A percentile compares a stretch with the other conserved stretches of the same genome.
These are phyloP conservation scores for Fusarium sp. DNA, from an alignment of 2,329 filamentous ascomycete genomes.

Conservation along the genomic window DNA sequence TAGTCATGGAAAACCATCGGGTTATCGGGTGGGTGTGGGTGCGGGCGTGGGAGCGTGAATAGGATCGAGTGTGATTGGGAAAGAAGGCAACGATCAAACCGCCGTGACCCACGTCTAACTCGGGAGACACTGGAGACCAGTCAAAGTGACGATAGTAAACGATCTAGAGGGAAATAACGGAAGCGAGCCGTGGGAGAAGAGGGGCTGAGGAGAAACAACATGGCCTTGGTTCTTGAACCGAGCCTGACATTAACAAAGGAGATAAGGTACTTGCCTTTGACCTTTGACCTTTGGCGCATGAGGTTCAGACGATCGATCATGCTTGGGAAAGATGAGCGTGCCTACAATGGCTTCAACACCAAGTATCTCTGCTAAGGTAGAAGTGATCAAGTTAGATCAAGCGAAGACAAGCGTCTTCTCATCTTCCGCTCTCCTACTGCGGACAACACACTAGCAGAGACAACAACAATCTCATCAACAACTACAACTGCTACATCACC, in stretches of 20 bases:
- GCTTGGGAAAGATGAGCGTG: not conserved
- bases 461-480: slow-evolving; percentile 21
- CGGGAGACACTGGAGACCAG: slow-evolving; percentile 25
- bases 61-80: slow-evolving; percentile 23
- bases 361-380: not conserved
- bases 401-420: slow-evolving; percentile 8
- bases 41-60: slow-evolving; percentile 28
- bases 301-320: not conserved
- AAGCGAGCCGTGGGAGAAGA: not conserved
- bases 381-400: not conserved
- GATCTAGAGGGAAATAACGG: not conserved
- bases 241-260: slow-evolving; percentile 1
- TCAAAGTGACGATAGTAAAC: not conserved
- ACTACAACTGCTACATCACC: slow-evolving; percentile 27
- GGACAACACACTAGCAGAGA: slow-evolving; percentile 3
- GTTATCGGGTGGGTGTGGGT: slow-evolving; percentile 34
- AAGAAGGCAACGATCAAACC: slow-evolving; percentile 19
- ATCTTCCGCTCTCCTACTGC: slow-evolving; percentile 13
- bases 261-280: slow-evolving; percentile 26
- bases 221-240: not conserved
- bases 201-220: not conserved
- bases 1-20: slow-evolving; percentile 47
- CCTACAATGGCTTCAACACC: slow-evolving; percentile 8
- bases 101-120: slow-evolving; percentile 40
- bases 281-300: slow-evolving; percentile 22